Base-by-base conservation (phyloP, 371 early-diverging fungal species). In the Zychaea mexicana region DNA sequence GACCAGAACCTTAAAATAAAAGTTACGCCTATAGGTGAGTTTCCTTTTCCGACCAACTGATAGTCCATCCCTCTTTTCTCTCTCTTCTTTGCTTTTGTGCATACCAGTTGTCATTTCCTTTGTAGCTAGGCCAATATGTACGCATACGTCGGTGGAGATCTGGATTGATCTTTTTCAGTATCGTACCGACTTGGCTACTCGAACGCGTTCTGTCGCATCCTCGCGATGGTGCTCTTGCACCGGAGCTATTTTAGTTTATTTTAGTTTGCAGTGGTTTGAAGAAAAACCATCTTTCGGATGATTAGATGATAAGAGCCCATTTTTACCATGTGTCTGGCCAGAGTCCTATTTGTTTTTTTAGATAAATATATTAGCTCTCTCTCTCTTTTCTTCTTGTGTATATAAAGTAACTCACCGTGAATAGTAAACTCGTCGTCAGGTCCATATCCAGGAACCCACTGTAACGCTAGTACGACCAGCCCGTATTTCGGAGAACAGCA, bases 401-500 rank as follows among this genome's bases (percentile, higher is more conserved):
- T 36, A 36, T 42, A 17, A 62, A 54, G 19, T 65, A 70, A 17
- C 10, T 49, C 24, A 24, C 83, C 84, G 52, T 81, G 84, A 28
- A 84, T 71, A 7, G 84, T 84, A n/a, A 81, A 84, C 47, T 77
- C 74, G 31, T 79, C 70, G n/a, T 36, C 45, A 21, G 84, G 84
- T 13, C 84, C 84, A 58, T 67, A 72, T 0, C 70, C 68, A 32
- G 76, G 71, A 7, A 67, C 59, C 83, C 83, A 82, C 60, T 83
- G 84, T 56, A 82, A 73, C 13, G 86, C 71, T 8, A 90, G 74
- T 15, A 90, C 84, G 0, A 91, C 69, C 2, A 89, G 65, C 1
- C 92, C 92, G 68, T 87, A 84, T 38, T 74, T 71, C 17, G 91
- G 91, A 32, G 86, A 83, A 69, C 92, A 92, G 71, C 92, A 92